Evolutionary conservation across 345 rosid species (phyloP), one percentile per base, ranked within the genome.

Genomic region (Salix caprea): DNA sequence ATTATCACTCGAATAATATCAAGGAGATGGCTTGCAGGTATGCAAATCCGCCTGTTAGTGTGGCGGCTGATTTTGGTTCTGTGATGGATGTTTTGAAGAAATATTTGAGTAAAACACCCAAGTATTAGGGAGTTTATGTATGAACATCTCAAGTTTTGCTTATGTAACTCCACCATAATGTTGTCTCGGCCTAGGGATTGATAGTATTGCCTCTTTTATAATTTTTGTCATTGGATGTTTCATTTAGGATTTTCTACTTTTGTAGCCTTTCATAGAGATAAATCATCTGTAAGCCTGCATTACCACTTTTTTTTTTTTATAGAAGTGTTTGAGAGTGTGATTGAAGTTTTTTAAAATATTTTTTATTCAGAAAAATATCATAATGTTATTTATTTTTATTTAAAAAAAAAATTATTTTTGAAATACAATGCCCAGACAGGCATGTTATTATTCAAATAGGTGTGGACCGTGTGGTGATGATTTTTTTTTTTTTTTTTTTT

Each of bases 11-110:
- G 0, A 73, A n/a, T 7, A 58, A 77, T 64, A 73, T 77, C 16
- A 73, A 77, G 67, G 84, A 81, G 48, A 81, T 81, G 80, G 84
- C 75, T 73, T 81, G 84, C 52, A 68, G 78, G 61, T 81, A 73
- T 69, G 80, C 84, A 6, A 81, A 77, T 74, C 78, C 78, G 19
- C 84, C 84, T 48, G 80, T 81, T 67, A 69, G 56, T 46, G 80
- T 77, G 2, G 73, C 40, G 77, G 84, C 84, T 5, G 84, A 81
- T 73, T 76, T 77, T 50, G 80, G 84, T 32, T 81, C 80, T 4
- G 84, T 81, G 16, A 78, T 78, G 81, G 81, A 78, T 78, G 76
- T 78, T 56, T 58, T 78, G 76, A 78, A 78, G 76, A 78, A 67
- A 72, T 78, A 67, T 40, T 32, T 67, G 73, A 78, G 76, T 56